phyloP scores from a whole-genome alignment of 208 protist species.

The Crithidia mellificae region DNA sequence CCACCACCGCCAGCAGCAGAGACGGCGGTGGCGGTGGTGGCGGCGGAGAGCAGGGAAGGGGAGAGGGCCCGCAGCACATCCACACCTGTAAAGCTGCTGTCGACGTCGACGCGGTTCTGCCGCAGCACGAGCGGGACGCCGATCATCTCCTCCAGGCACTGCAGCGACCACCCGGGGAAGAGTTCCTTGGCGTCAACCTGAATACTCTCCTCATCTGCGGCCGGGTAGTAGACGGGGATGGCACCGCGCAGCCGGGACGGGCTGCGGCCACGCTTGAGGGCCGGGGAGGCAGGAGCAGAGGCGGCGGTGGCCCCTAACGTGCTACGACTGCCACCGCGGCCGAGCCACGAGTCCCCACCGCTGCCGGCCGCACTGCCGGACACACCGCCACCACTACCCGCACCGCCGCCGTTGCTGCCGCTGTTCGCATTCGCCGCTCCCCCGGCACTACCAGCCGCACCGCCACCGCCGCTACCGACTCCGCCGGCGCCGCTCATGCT shows the following conservation, averaged over 20 bases:
- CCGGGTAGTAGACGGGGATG: conserved; percentile 12
- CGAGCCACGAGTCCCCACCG: conserved; percentile 6
- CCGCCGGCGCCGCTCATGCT: background rate
- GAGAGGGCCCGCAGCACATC: conserved; percentile 2
- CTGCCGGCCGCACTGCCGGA: background rate
- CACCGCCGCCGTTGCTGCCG: conserved; percentile 3
- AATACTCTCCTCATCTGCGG: conserved; percentile 42
- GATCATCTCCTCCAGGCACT: conserved; percentile 54
- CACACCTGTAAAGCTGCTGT: conserved; percentile 11
- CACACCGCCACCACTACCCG: too few species aligned
- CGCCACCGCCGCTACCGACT: background rate
- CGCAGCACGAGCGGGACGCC: conserved; percentile 39
- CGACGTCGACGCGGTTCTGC: conserved; percentile 33
- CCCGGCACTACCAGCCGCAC: background rate
- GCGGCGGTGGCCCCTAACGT: background rate
- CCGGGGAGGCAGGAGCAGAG: conserved; percentile 8
- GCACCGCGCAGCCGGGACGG: conserved; percentile 12
- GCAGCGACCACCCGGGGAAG: conserved; percentile 51
- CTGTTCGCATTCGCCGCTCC: background rate
- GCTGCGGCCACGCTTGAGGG: conserved; percentile 11
- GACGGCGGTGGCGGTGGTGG: background rate
- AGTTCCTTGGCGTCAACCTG: conserved; percentile 35
- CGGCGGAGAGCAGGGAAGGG: conserved; percentile 3
- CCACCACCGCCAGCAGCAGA: too few species aligned
- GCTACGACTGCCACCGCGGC: conserved; percentile 4